Percentiles rank a stretch among this genome's conserved stretches.
Conservation (phyloP, 2,329 filamentous ascomycete species). For the Teratosphaeriaceae sp. region DNA sequence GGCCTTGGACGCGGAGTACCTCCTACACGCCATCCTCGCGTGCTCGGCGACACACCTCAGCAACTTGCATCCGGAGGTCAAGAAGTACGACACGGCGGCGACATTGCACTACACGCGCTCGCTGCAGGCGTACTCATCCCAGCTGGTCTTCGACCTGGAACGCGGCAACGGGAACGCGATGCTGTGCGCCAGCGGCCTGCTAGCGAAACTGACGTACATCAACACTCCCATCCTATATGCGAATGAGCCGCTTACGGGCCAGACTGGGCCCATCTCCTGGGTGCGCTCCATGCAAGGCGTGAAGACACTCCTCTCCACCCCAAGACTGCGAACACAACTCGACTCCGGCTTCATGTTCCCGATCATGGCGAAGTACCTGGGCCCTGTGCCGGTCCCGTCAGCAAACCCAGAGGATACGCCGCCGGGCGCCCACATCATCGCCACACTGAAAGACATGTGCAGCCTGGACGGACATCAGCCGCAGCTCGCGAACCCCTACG, state of each 20-base stretch:
- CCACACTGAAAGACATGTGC: not conserved
- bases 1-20: constrained; percentile 70
- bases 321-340: constrained; percentile 6
- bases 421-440: not conserved
- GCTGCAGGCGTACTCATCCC: constrained; percentile 11
- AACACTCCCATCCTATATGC: constrained; percentile 6
- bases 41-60: constrained; percentile 87
- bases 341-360: constrained; percentile 4
- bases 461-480: not conserved
- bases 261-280: constrained; percentile 3
- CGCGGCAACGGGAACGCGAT: constrained; percentile 11
- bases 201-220: constrained; percentile 10
- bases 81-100: constrained; percentile 12
- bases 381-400: too few species aligned
- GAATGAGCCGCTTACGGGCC: not conserved
- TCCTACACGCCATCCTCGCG: constrained; percentile 84
- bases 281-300: constrained; percentile 10
- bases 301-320: constrained; percentile 5
- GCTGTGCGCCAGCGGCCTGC: constrained; percentile 7
- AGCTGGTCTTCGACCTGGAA: constrained; percentile 9
- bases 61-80: constrained; percentile 66
- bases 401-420: not conserved
- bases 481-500: not conserved
- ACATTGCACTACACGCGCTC: constrained; percentile 13
- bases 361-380: constrained; percentile 2